Conservation (phyloP, 2,329 filamentous ascomycete species). For the Fusarium albidum region DNA sequence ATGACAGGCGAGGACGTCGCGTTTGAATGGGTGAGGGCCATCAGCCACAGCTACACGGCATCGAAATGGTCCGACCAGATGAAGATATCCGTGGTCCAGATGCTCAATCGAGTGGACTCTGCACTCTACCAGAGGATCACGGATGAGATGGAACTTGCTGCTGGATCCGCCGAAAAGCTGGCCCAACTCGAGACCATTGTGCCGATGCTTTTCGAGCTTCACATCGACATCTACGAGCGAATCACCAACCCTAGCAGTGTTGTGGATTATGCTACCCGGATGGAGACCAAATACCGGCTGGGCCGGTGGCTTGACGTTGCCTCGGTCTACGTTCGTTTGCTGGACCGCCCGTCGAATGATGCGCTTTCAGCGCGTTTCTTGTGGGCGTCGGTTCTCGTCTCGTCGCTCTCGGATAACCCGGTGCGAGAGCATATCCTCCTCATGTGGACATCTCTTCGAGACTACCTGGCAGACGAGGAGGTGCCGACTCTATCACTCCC, state of each 20-base stretch:
- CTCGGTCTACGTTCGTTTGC: constrained; percentile 52
- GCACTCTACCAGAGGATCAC: constrained; percentile 58
- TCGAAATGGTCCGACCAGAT: constrained; percentile 66
- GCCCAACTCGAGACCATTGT: constrained; percentile 53
- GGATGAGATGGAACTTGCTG: constrained; percentile 49
- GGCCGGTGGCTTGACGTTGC: constrained; percentile 62
- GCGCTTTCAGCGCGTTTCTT: constrained; percentile 60
- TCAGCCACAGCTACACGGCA: constrained; percentile 61
- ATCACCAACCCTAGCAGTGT: constrained; percentile 65
- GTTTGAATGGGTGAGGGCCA: constrained; percentile 64
- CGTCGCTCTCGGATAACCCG: constrained; percentile 60
- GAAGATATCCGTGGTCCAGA: constrained; percentile 64
- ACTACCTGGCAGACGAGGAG: constrained; percentile 54
- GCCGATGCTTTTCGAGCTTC: constrained; percentile 69
- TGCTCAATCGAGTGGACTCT: constrained; percentile 63
- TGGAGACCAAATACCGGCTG: constrained; percentile 59
- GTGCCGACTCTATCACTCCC: constrained; percentile 66
- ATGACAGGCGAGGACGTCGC: constrained; percentile 64
- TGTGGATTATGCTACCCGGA: constrained; percentile 57
- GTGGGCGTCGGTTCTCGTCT: constrained; percentile 64
- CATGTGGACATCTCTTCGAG: constrained; percentile 66
- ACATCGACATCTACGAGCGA: constrained; percentile 67
- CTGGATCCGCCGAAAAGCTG: constrained; percentile 38
- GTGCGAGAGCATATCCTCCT: constrained; percentile 64
- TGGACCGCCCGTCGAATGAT: constrained; percentile 46